Evolutionary conservation across 306 rosid genomes (phyloP), one percentile per base, ranked within the genome.

Genomic region (Luffa aegyptiaca): DNA sequence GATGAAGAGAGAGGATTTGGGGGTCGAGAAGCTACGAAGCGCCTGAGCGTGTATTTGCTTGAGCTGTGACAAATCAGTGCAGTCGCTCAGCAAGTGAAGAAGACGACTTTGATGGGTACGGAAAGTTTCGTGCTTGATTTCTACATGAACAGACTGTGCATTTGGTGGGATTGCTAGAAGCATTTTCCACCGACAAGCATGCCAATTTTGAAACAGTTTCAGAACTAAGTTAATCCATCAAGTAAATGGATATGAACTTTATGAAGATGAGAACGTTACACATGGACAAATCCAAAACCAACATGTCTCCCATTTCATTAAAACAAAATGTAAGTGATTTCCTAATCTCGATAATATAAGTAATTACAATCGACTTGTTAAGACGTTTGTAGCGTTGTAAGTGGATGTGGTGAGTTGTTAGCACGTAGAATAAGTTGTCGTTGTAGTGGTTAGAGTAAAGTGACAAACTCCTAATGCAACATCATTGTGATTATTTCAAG

Each of bases 21-120:
- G 44, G 82, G 82, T 33, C 14, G 88, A 73, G 16, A 82, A 79
- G 64, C 90, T 80, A 31, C 98, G 98, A 45, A 94, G 82, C 35
- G 86, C 79, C 62, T 84, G 94, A n/a, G 94, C 94, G 69, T 92
- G 98, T 6, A 94, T 88, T 82, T 90, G 96, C 78, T 89, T 89
- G 76, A 94, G 87, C 10, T 79, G 86, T 48, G 92, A 65, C 80
- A 90, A 82, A 53, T 58, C 7, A 2, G 78, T 80, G 9, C 88
- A 63, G 46, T 89, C 14, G 59, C 73, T 88, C 41, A 92, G 41
- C 36, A 93, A 77, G 26, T 82, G 87, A 84, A 89, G 83, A 69
- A 92, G 89, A 82, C 62, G 84, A 71, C 39, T 61, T 44, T 82
- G 84, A 44, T 49, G 78, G 77, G 57, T 70, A 63, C 42, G 72